Evolutionary conservation across 2,329 filamentous ascomycete species (phyloP).

Genomic region (Colletotrichum simmondsii): DNA sequence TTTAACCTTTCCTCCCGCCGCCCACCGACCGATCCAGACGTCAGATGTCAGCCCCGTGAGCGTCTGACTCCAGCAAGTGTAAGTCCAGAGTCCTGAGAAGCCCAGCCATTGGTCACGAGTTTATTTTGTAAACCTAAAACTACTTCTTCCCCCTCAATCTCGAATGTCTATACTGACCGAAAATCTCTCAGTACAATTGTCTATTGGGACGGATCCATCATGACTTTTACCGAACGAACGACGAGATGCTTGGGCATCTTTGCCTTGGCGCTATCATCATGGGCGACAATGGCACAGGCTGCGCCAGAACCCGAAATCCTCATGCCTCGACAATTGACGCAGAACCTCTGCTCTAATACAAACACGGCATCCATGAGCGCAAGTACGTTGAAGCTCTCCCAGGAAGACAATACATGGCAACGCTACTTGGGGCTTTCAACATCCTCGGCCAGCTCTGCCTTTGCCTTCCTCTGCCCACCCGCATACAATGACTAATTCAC

Average conservation of each 20-base stretch:
- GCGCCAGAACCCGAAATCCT: conserved; percentile 3
- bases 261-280: conserved; percentile 40
- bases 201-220: conserved; percentile 28
- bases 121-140: conserved; percentile 1
- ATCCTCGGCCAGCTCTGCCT: no score
- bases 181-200: conserved; percentile 2
- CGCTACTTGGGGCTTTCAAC: not conserved
- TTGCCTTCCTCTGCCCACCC: not conserved
- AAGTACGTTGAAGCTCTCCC: conserved; percentile 42
- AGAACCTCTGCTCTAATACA: conserved; percentile 47
- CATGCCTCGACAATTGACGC: conserved; percentile 34
- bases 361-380: conserved; percentile 47
- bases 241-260: conserved; percentile 36
- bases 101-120: not conserved
- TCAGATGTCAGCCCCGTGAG: conserved; percentile 32
- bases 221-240: conserved; percentile 38
- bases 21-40: conserved; percentile 21
- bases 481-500: not conserved
- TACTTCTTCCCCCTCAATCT: not conserved
- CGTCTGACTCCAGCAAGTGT: conserved; percentile 12
- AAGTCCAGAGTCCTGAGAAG: conserved; percentile 4
- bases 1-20: conserved; percentile 23
- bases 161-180: conserved; percentile 1
- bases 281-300: conserved; percentile 36
- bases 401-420: not conserved